Base-by-base conservation (phyloP, 1,284 basidiomycete species). In the Porogramme epimiltina region DNA sequence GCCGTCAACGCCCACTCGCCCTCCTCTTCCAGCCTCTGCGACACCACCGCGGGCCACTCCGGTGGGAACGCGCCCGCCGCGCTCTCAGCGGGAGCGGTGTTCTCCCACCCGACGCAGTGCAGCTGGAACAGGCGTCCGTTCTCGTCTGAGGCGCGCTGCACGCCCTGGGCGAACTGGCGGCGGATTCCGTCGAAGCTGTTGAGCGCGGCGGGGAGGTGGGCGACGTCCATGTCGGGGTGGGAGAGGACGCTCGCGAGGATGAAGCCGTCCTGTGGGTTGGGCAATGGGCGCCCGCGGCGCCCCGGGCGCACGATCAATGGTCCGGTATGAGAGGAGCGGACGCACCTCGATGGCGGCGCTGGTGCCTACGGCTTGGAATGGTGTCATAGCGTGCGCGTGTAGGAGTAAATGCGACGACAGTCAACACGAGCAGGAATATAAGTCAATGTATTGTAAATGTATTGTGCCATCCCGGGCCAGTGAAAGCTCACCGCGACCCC, bases 161-260 rank as follows among this genome's bases (percentile, higher is more conserved):
- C 50, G 16, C 26, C 39, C 47, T 59, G 54, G 0, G 54, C 34
- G 45, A 54, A 37, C 15, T 52, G 52, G 0, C 58, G 44, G 16
- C 52, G 25, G 24, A 55, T 19, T 4, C 47, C 42, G 33, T 56
- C 55, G 48, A 56, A 59, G 11, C 51, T 41, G 19, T 41, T 45
- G 20, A 56, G 48, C 8, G 52, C 47, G 15, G 6, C 8, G 2
- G 42, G 18, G 18, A 55, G 34, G 22, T 15, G 43, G 13, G 18
- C n/a, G 9, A 8, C 25, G 15, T 25, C 45, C 20, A 51, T 42
- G 10, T 18, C 3, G 5, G 33, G 20, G 23, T 49, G 52, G n/a
- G 41, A 45, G n/a, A 56, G 42, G 20, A 56, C 15, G 0, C 10
- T 4, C 2, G 45, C 49, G 26, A 52, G n/a, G 4, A 55, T 10